Conservation (phyloP, 1,139 yeast genomes). For the Scheffersomyces insectosa region DNA sequence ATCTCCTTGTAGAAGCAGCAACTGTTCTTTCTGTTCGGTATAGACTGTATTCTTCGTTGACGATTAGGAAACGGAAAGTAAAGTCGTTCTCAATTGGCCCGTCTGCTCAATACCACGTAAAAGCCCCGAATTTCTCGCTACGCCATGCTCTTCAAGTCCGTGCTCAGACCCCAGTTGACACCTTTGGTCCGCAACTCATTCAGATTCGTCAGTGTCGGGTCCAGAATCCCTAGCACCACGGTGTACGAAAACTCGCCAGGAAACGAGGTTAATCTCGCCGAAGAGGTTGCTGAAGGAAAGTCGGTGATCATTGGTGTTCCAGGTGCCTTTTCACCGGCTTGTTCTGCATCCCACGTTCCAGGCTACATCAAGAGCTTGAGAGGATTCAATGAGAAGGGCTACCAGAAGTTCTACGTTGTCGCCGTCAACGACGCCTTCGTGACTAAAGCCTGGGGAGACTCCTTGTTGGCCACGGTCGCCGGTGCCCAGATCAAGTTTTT, state of each 20-base stretch:
- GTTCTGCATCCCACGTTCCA: slow-evolving; percentile 77
- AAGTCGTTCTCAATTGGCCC: no score
- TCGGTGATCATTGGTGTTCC: slow-evolving; percentile 79
- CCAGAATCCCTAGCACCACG: slow-evolving; percentile 54
- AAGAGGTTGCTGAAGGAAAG: slow-evolving; percentile 53
- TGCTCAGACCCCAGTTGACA: slow-evolving; percentile 6
- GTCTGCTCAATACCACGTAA: no score
- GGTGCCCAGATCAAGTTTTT: slow-evolving; percentile 51
- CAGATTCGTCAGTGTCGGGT: slow-evolving; percentile 50
- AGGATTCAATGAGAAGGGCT: slow-evolving; percentile 65
- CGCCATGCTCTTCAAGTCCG: slow-evolving; percentile 5
- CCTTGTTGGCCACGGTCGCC: slow-evolving; percentile 35
- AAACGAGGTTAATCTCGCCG: slow-evolving; percentile 58
- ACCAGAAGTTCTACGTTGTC: slow-evolving; percentile 59
- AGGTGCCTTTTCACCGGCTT: slow-evolving; percentile 89
- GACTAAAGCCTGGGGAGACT: slow-evolving; percentile 73
- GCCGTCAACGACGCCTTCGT: slow-evolving; percentile 89
- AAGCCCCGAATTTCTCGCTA: no score
- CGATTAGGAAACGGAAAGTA: no score
- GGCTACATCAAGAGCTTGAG: slow-evolving; percentile 59
- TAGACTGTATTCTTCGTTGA: no score
- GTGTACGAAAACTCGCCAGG: slow-evolving; percentile 71
- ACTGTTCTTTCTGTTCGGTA: no score
- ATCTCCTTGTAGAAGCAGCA: no score
- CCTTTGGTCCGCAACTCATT: slow-evolving; percentile 7